Base-by-base conservation (phyloP, 352 stramenopile genomes). In the Aphanomyces invadans region DNA sequence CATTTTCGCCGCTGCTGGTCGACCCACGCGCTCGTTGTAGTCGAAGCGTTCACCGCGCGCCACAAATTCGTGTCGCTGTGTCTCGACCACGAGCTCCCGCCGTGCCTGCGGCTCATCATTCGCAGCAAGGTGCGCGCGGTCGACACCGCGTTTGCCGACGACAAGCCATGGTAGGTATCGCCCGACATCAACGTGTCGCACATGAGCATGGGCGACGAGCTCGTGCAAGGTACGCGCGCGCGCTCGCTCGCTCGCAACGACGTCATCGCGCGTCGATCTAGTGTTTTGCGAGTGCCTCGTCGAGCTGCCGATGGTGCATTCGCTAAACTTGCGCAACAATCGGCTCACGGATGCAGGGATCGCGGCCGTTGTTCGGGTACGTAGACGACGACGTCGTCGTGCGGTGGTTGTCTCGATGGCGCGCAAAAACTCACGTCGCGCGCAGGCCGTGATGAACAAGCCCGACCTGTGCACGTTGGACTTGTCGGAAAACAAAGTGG, bases 401-500 rank as follows among this genome's bases (percentile, higher is more conserved):
- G 25, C 2, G 23, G 1, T 57, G 49, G 15, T 33, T 15, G 2
- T 26, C 5, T 29, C 48, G 5, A 29, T 4, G 10, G 4, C 49
- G 19, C 21, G 12, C 2, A 10, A n/a, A n/a, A n/a, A n/a, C n/a
- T n/a, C n/a, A n/a, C 19, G 21, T 36, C 21, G 7, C 15, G 21
- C 26, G 7, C 36, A 60, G 52, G 52, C 52, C 3, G 36, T 64
- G 19, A 7, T 2, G 1, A 49, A 23, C 7, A 91, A 94, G 62
- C 68, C 73, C 1, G 79, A 88, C 48, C 57, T 95, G 36, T 91
- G 78, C 46, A 75, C 87, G 29, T 64, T 95, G 26, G 88, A 96
- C 42, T 64, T 96, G 21, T 90, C 79, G 21, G 81, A 92, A 70
- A 95, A 95, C 74, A 92, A 91, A 61, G 77, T 95, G 1, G 88